A percentile compares a stretch with the other conserved stretches of the same genome.
These are phyloP conservation scores for Heliamphora exappendiculata DNA, from an alignment of 148 eudicot species.

Conservation along the genomic window DNA sequence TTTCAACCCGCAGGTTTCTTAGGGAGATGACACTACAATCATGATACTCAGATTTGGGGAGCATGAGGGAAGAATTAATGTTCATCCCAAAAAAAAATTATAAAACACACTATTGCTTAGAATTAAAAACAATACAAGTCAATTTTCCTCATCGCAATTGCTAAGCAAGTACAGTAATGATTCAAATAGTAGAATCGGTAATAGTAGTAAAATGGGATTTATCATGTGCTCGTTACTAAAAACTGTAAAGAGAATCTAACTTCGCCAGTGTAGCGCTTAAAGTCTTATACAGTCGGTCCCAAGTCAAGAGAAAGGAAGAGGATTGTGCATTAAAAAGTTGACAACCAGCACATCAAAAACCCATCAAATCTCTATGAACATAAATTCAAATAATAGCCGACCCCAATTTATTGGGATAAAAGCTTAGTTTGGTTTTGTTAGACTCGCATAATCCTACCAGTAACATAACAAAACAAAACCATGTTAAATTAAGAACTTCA, in stretches of 20 bases:
- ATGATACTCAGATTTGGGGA: background rate
- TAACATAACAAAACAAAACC: background rate
- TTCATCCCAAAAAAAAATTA: background rate
- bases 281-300: too few species aligned
- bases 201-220: background rate
- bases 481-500: constrained; percentile 9
- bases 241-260: background rate
- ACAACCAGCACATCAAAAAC: too few species aligned
- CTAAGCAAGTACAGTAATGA: background rate
- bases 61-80: background rate
- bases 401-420: too few species aligned
- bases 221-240: background rate
- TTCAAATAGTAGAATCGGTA: background rate
- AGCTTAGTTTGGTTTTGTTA: too few species aligned
- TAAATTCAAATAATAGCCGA: too few species aligned
- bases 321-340: too few species aligned
- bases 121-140: too few species aligned
- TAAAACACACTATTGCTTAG: background rate
- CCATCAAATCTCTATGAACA: too few species aligned
- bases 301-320: too few species aligned
- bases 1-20: too few species aligned
- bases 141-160: background rate
- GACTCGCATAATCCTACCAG: background rate
- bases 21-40: too few species aligned
- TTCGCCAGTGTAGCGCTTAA: too few species aligned